Base-by-base conservation (phyloP, 106 monocot genomes). In the Dendrobium catenatum region DNA sequence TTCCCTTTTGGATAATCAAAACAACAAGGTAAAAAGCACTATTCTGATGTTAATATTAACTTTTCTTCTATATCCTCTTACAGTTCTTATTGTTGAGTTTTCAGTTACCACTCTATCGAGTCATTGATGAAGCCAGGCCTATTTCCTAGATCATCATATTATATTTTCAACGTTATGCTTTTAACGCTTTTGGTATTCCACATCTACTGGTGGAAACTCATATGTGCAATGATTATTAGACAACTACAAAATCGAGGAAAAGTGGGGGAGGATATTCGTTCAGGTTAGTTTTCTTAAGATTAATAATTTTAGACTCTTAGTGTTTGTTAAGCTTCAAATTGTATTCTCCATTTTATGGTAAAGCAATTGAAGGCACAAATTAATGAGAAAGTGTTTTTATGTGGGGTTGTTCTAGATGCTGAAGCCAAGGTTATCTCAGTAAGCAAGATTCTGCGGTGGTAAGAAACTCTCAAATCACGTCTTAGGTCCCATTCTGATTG, bases 201-300 rank as follows among this genome's bases (percentile, higher is more conserved):
- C 79, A 85, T 94, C 22, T 96, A 96, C 73, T 96, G 96, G 96
- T 90, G 96, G 94, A 86, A 90, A 79, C 87, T 96, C 48, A 96
- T 96, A 78, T 94, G 73, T 51, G 74, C 83, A 43, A 96, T 96
- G 96, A 90, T 96, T 67, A 83, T 80, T 47, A 90, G 75, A 56
- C 96, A 94, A 73, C 19, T 96, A 80, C 85, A 77, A 77, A 94
- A 94, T 76, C 89, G 77, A 84, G 96, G 96, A 72, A 90, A 97
- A 84, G 94, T 97, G 37, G 92, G 94, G 47, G 94, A 97, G 64
- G 97, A 97, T 83, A 91, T 97, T 76, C 89, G 97, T 76, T 97
- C 94, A 85, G 97, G 97, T 97, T 89, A 77, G 73, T 68, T 40
- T 68, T 72, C 29, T 37, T 33, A 66, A 66, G 72, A 72, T 37